Conservation (phyloP, 139 green algal genomes). For the Tetraselmis striata region DNA sequence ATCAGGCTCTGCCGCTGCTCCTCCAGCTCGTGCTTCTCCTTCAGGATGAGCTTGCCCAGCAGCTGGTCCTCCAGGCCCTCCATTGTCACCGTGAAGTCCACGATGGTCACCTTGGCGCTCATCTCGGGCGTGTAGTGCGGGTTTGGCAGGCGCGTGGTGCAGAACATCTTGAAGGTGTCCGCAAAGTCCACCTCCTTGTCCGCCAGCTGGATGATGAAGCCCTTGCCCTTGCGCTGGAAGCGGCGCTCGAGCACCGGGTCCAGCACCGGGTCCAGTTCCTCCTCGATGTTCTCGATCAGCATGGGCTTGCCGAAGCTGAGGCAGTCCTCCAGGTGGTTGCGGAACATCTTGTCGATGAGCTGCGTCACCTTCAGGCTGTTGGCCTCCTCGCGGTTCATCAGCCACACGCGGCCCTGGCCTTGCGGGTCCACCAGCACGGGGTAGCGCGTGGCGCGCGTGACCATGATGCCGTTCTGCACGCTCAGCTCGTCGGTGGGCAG, state of each 20-base stretch:
- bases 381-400: constrained; percentile 74
- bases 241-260: constrained; percentile 85
- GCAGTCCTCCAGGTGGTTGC: constrained; percentile 86
- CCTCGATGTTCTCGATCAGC: constrained; percentile 93
- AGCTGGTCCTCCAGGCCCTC: constrained; percentile 92
- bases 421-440: constrained; percentile 88
- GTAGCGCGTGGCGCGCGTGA: constrained; percentile 76
- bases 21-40: constrained; percentile 93
- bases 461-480: constrained; percentile 92
- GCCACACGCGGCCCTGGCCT: constrained; percentile 70
- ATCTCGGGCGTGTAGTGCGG: constrained; percentile 91
- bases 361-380: constrained; percentile 76
- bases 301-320: constrained; percentile 80
- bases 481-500: constrained; percentile 90
- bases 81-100: constrained; percentile 94
- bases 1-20: constrained; percentile 80
- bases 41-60: constrained; percentile 86
- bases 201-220: constrained; percentile 56
- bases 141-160: constrained; percentile 85
- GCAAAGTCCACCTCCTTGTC: constrained; percentile 91
- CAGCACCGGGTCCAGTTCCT: constrained; percentile 84
- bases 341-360: constrained; percentile 82
- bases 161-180: constrained; percentile 82
- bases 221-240: constrained; percentile 50
- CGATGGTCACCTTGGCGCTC: constrained; percentile 72